Conservation (phyloP, 768 basidiomycete genomes). For the Clavulina sp. region DNA sequence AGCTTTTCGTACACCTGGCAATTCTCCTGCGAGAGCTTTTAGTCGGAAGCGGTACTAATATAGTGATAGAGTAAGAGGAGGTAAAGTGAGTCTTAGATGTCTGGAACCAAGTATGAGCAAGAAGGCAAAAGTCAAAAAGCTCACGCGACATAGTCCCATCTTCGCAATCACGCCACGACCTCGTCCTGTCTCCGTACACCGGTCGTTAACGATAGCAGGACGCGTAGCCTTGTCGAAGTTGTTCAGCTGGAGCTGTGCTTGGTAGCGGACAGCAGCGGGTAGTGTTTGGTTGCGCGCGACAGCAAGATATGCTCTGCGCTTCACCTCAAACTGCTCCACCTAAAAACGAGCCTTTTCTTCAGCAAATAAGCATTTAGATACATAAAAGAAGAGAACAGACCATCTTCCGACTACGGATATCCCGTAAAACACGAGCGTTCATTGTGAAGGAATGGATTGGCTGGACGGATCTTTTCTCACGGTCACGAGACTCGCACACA, state of each 20-base stretch:
- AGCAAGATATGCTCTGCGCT: slow-evolving; percentile 78
- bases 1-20: slow-evolving; percentile 79
- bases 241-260: slow-evolving; percentile 87
- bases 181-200: slow-evolving; percentile 70
- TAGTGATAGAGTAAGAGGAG: not conserved
- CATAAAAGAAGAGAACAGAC: not conserved
- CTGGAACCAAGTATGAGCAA: not conserved
- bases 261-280: slow-evolving; percentile 77
- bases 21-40: slow-evolving; percentile 62
- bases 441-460: slow-evolving; percentile 5
- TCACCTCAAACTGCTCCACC: slow-evolving; percentile 58
- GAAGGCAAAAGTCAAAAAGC: slow-evolving; percentile 10
- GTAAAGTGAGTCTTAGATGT: not conserved
- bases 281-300: slow-evolving; percentile 83
- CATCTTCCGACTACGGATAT: slow-evolving; percentile 7
- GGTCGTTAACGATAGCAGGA: slow-evolving; percentile 76
- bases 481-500: not conserved
- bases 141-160: slow-evolving; percentile 70
- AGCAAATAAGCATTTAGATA: slow-evolving; percentile 22
- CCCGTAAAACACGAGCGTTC: slow-evolving; percentile 9
- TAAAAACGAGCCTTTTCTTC: slow-evolving; percentile 24
- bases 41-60: slow-evolving; percentile 75
- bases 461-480: not conserved
- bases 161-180: slow-evolving; percentile 80
- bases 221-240: slow-evolving; percentile 67